Evolutionary conservation across 129 eudicot genomes (phyloP).

Genomic region (Chrysanthemum makinoi): DNA sequence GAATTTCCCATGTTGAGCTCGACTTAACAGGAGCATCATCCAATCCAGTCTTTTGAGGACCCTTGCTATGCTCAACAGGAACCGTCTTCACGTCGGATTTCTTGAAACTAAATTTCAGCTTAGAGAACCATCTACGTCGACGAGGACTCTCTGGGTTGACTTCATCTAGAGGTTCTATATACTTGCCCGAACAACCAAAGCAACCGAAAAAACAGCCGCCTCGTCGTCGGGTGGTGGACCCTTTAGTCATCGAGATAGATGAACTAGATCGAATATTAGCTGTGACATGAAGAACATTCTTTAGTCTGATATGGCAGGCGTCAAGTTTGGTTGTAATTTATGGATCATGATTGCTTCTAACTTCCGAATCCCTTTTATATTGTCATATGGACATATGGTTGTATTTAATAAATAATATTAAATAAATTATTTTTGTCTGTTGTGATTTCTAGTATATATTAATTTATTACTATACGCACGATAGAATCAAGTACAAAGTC

Average conservation of each 20-base stretch:
- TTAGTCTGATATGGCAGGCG: constrained; percentile 38
- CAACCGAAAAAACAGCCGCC: constrained; percentile 37
- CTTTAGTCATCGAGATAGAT: constrained; percentile 32
- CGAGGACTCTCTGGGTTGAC: constrained; percentile 32
- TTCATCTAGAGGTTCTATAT: constrained; percentile 13
- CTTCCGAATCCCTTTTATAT: constrained; percentile 21
- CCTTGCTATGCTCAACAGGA: constrained; percentile 20
- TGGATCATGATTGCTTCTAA: constrained; percentile 18
- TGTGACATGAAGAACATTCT: constrained; percentile 27
- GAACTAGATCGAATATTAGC: constrained; percentile 13
- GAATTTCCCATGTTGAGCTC: constrained; percentile 13
- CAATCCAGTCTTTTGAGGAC: neutral
- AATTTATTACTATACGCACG: neutral
- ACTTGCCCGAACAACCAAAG: constrained; percentile 32
- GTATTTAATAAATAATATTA: neutral
- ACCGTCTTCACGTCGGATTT: constrained; percentile 20
- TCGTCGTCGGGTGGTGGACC: constrained; percentile 17
- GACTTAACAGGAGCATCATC: constrained; percentile 9
- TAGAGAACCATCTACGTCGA: constrained; percentile 26
- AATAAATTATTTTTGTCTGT: too few relatives aligned
- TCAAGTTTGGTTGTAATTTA: neutral
- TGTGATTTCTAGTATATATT: too few relatives aligned
- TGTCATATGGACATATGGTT: neutral
- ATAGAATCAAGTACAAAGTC: too few relatives aligned
- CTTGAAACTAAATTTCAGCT: constrained; percentile 20